Evolutionary conservation across 1,139 yeast species (phyloP).

Genomic region (Blastobotrys malaysiensis): DNA sequence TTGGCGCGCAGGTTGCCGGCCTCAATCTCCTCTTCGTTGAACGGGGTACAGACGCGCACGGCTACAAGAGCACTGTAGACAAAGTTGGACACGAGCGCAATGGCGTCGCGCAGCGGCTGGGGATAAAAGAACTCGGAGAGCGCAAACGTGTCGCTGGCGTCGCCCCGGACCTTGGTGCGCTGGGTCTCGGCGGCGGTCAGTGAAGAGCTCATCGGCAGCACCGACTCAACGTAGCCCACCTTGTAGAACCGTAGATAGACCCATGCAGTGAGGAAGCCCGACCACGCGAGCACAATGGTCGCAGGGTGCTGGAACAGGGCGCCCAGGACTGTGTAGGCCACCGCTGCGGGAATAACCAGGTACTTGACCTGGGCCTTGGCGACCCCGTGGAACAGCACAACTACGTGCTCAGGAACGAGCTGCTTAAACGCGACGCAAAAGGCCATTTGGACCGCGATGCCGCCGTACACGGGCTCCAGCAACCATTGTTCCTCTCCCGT

Average conservation of each 20-base stretch:
- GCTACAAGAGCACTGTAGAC: constrained; percentile 49
- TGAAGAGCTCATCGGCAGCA: constrained; percentile 27
- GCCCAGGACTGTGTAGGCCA: constrained; percentile 37
- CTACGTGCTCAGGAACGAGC: constrained; percentile 80
- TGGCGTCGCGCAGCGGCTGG: constrained; percentile 43
- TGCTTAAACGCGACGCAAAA: constrained; percentile 84
- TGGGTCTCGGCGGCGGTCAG: constrained; percentile 21
- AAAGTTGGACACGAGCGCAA: constrained; percentile 50
- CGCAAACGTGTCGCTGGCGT: constrained; percentile 86
- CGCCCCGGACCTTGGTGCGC: constrained; percentile 52
- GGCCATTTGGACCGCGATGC: constrained; percentile 64
- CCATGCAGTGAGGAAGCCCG: constrained; percentile 69
- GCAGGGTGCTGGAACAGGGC: constrained; percentile 15
- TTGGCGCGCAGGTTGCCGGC: constrained; percentile 64
- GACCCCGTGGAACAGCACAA: constrained; percentile 58
- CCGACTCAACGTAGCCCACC: constrained; percentile 34
- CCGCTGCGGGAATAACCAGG: constrained; percentile 58
- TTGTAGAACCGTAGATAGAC: constrained; percentile 73
- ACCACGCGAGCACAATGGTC: constrained; percentile 51
- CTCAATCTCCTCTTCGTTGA: constrained; percentile 65
- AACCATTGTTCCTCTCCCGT: constrained; percentile 13
- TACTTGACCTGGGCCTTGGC: constrained; percentile 63
- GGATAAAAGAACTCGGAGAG: constrained; percentile 77
- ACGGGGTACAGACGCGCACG: constrained; percentile 56
- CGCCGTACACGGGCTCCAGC: constrained; percentile 54